A percentile compares a stretch with the other conserved stretches of the same genome.
Evolutionary conservation across 495 filamentous ascomycete species (phyloP).

Genomic region (Neurospora pannonica): DNA sequence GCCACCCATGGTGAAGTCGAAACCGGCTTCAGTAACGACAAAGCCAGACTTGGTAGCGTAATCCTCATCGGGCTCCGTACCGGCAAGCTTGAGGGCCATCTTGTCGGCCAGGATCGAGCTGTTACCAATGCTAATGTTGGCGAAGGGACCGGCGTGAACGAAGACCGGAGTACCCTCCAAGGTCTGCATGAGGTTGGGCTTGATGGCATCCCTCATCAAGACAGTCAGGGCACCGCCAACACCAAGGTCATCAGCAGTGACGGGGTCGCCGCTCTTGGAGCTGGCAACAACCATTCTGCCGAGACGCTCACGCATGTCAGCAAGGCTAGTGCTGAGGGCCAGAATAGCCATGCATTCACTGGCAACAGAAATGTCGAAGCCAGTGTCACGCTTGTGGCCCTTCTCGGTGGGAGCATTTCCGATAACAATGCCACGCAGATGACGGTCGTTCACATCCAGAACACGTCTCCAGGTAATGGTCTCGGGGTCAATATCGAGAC

Average conservation of each 20-base stretch:
- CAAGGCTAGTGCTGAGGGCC: constrained; percentile 77
- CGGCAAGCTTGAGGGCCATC: constrained; percentile 88
- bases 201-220: constrained; percentile 95
- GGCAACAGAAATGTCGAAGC: constrained; percentile 95
- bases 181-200: constrained; percentile 98
- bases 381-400: constrained; percentile 71
- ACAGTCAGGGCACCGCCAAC: constrained; percentile 86
- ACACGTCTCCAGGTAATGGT: constrained; percentile 97
- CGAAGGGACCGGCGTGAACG: constrained; percentile 94
- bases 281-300: constrained; percentile 96
- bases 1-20: constrained; percentile 99
- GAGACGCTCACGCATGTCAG: constrained; percentile 87
- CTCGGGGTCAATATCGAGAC: constrained; percentile 89
- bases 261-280: constrained; percentile 73
- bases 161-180: constrained; percentile 95
- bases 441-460: constrained; percentile 92
- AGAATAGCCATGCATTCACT: constrained; percentile 98
- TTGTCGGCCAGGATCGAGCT: constrained; percentile 92
- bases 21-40: constrained; percentile 95
- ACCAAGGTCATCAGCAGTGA: constrained; percentile 94
- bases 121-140: constrained; percentile 95
- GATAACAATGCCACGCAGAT: constrained; percentile 78
- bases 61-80: constrained; percentile 91
- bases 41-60: constrained; percentile 78
- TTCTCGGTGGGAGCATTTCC: constrained; percentile 86